Evolutionary conservation across 768 basidiomycete species (phyloP), one percentile per base, ranked within the genome.

Genomic region (Hebeloma cylindrosporum): DNA sequence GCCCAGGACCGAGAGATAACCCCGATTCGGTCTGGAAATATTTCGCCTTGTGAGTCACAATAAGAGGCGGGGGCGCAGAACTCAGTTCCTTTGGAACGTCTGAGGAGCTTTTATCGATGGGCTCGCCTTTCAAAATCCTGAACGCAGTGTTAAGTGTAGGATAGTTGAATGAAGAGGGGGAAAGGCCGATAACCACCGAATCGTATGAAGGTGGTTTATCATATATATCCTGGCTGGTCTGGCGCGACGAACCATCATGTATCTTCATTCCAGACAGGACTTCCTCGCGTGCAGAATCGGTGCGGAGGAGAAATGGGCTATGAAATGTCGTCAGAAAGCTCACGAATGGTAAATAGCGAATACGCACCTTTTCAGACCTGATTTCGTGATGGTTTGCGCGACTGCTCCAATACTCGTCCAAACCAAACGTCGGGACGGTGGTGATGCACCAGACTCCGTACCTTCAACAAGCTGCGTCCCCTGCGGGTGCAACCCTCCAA

Each of bases 391-490:
- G 10, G 74, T 54, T 6, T 68, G 60, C n/a, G 66, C 65, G n/a
- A 81, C 74, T 0, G 80, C 79, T 0, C 80, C 78, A 1, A 88
- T 61, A 48, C 81, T 82, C 3, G 83, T 86, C 73, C 81, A 85
- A 14, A 83, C 57, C 7, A 53, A 21, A 13, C 46, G 44, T 39
- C 22, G 16, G n/a, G 18, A 17, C 34, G 27, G 16, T 17, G 20
- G 7, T 22, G 31, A n/a, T 0, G 17, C 17, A 9, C 26, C 39
- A 36, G 10, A 13, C 9, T 9, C 10, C 18, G 26, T 23, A 8
- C 11, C 14, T 33, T 18, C 34, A 11, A 23, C 9, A 23, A 5
- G 28, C 9, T 18, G 14, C 34, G 14, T 17, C 8, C 22, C 29
- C 7, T 29, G 35, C 47, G 35, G 18, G 21, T 51, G 55, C 2